phyloP scores from a whole-genome alignment of 306 rosid species.

The Adenanthera pavonina region DNA sequence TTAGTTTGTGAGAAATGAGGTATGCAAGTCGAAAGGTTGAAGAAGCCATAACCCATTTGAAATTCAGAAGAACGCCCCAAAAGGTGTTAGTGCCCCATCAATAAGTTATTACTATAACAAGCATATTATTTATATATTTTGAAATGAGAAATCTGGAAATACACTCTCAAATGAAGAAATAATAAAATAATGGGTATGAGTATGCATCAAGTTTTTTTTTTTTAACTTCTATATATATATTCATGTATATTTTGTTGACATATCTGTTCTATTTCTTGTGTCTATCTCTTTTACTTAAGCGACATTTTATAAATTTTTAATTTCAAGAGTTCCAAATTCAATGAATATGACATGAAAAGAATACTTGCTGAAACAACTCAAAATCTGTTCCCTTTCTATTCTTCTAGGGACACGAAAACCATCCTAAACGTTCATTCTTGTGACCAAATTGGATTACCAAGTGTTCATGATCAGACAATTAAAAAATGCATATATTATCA shows the following conservation, averaged over 20 bases:
- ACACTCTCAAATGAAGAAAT: background rate
- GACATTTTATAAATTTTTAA: no score
- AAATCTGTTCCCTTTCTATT: conserved; percentile 36
- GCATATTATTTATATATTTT: conserved; percentile 5
- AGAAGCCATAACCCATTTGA: background rate
- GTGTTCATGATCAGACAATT: no score
- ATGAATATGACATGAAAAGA: conserved; percentile 31
- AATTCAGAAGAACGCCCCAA: background rate
- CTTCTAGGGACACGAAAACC: conserved; percentile 28
- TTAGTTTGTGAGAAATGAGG: background rate
- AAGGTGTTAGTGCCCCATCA: conserved; percentile 67
- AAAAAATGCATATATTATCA: no score
- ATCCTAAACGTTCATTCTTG: conserved; percentile 30
- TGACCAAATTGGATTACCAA: conserved; percentile 40
- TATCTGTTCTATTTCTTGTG: no score
- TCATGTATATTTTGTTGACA: no score
- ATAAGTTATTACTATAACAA: conserved; percentile 46
- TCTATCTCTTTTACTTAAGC: no score
- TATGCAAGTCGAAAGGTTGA: background rate
- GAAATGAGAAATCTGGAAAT: background rate
- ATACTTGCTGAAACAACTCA: conserved; percentile 38
- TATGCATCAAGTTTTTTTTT: background rate
- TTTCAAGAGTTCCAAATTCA: background rate
- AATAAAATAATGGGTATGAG: background rate
- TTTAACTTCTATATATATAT: background rate